These are phyloP conservation scores for Adansonia madagascariensis DNA, from an alignment of 441 rosid species.

Conservation along the genomic window DNA sequence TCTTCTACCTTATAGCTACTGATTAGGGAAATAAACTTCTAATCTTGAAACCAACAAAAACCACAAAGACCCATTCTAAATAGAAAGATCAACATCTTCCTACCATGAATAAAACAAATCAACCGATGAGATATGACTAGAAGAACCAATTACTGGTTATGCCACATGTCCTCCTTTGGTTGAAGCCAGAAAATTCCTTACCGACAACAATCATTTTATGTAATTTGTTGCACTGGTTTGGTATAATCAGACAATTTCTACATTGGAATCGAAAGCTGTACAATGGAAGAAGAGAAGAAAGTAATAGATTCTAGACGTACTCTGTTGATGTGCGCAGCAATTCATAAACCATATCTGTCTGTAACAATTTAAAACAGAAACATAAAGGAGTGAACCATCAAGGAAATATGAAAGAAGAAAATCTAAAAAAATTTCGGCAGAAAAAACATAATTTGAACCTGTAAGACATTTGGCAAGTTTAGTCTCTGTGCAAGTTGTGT, in stretches of 20 bases:
- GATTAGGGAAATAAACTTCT: not conserved
- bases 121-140: not conserved
- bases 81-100: not conserved
- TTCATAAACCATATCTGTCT: conserved; percentile 99
- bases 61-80: not conserved
- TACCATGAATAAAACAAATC: not conserved
- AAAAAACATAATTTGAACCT: conserved; percentile 47
- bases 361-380: conserved; percentile 35
- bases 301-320: conserved; percentile 49
- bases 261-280: conserved; percentile 10
- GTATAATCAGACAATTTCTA: conserved; percentile 10
- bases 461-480: conserved; percentile 95
- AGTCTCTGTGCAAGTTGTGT: conserved; percentile 98
- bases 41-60: conserved; percentile 13
- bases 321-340: conserved; percentile 94
- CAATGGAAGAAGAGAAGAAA: conserved; percentile 17
- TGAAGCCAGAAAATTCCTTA: conserved; percentile 13
- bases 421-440: conserved; percentile 8
- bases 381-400: conserved; percentile 16
- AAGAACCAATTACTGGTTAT: conserved; percentile 8
- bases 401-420: conserved; percentile 18
- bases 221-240: conserved; percentile 11
- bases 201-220: not conserved
- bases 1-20: not conserved
- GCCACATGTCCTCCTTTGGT: not conserved